Conservation (phyloP, 768 basidiomycete species). For the Cyclocybe aegerita region DNA sequence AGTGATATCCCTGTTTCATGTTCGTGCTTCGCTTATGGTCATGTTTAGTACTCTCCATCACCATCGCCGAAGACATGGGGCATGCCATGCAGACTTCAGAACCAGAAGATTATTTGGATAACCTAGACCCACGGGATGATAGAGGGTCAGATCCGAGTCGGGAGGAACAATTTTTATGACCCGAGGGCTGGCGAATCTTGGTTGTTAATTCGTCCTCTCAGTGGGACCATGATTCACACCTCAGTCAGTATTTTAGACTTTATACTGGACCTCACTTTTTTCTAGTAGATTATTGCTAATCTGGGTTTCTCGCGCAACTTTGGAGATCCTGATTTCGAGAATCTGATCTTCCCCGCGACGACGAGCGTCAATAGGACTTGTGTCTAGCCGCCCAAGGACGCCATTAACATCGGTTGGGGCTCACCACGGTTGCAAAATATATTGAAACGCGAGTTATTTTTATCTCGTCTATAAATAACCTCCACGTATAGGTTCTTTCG, state of each 20-base stretch:
- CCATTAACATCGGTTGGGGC: conserved; percentile 77
- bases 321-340: conserved; percentile 54
- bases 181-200: conserved; percentile 65
- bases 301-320: conserved; percentile 80
- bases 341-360: conserved; percentile 61
- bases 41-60: conserved; percentile 35
- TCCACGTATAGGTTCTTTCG: not conserved
- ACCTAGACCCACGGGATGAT: conserved; percentile 55
- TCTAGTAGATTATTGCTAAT: conserved; percentile 53
- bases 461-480: not conserved
- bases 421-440: conserved; percentile 64
- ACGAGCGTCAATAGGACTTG: conserved; percentile 84
- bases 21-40: conserved; percentile 29
- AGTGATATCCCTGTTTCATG: too few relatives aligned
- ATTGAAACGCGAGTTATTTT: conserved; percentile 46
- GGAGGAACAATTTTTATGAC: conserved; percentile 55
- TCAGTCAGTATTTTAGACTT: conserved; percentile 21
- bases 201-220: conserved; percentile 62
- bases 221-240: conserved; percentile 58
- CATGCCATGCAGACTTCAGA: conserved; percentile 46
- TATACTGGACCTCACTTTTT: not conserved
- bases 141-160: conserved; percentile 27
- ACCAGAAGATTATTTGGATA: conserved; percentile 64
- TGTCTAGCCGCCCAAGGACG: conserved; percentile 73
- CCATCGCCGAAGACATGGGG: conserved; percentile 52